Evolutionary conservation across 2,329 filamentous ascomycete species (phyloP).

Genomic region (Neofusicoccum kwambonambiense): DNA sequence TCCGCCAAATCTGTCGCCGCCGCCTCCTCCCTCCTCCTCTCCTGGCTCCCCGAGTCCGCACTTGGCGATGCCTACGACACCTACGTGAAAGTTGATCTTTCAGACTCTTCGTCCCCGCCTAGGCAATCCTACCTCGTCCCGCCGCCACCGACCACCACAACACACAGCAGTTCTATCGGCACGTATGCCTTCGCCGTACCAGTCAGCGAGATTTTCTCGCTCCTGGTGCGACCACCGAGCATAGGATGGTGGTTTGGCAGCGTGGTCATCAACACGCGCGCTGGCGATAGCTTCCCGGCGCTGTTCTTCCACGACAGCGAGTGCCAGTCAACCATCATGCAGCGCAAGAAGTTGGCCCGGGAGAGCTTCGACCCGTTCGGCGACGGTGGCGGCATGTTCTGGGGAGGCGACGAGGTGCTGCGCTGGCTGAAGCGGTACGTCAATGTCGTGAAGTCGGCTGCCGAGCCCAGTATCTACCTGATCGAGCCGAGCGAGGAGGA

Average conservation of each 20-base stretch:
- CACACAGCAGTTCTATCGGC: constrained; percentile 68
- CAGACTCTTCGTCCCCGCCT: constrained; percentile 75
- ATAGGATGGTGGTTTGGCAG: constrained; percentile 99
- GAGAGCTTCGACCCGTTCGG: constrained; percentile 91
- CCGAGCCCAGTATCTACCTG: constrained; percentile 87
- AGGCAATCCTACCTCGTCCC: constrained; percentile 88
- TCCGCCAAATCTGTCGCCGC: constrained; percentile 43
- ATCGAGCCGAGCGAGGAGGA: constrained; percentile 87
- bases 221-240: constrained; percentile 86
- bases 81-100: constrained; percentile 93
- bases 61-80: constrained; percentile 80
- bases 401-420: constrained; percentile 94
- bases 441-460: constrained; percentile 75
- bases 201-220: constrained; percentile 83
- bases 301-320: constrained; percentile 98
- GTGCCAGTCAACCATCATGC: constrained; percentile 90
- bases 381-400: constrained; percentile 83
- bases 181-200: constrained; percentile 91
- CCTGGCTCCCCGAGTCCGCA: constrained; percentile 88
- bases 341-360: constrained; percentile 80
- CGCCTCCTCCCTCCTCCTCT: constrained; percentile 75
- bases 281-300: constrained; percentile 90
- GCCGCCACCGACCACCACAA: constrained; percentile 80
- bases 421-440: constrained; percentile 87
- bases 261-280: constrained; percentile 84